phyloP scores from a whole-genome alignment of 2,329 filamentous ascomycete genomes.

The Alternaria consortialis region DNA sequence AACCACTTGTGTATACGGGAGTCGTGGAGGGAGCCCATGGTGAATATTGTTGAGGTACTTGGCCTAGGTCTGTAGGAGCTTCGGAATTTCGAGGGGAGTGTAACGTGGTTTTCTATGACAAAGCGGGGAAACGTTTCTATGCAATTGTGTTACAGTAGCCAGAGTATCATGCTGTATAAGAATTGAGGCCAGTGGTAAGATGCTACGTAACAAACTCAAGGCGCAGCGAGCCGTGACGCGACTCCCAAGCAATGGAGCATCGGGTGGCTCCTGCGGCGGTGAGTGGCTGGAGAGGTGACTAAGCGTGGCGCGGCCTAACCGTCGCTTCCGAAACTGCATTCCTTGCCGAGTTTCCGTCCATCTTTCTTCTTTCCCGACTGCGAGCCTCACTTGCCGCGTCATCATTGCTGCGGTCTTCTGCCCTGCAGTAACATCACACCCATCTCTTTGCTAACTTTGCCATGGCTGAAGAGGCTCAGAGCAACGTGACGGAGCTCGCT shows the following conservation, averaged over 20 bases:
- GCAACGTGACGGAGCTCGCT: constrained; percentile 44
- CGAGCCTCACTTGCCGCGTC: constrained; percentile 36
- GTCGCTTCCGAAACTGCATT: constrained; percentile 17
- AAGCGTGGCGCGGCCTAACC: constrained; percentile 20
- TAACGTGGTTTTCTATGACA: background rate
- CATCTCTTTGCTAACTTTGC: constrained; percentile 19
- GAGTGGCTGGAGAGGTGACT: constrained; percentile 23
- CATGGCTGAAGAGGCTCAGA: constrained; percentile 41
- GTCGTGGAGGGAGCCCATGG: constrained; percentile 63
- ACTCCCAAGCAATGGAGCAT: constrained; percentile 35
- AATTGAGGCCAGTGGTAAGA: constrained; percentile 32
- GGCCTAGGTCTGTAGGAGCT: constrained; percentile 18
- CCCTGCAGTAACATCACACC: background rate
- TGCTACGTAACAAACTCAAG: constrained; percentile 44
- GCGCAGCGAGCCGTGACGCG: constrained; percentile 44
- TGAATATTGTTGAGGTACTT: constrained; percentile 27
- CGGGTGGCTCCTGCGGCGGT: constrained; percentile 15
- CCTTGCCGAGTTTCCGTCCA: constrained; percentile 27
- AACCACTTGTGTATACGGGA: constrained; percentile 77
- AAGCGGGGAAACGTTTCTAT: constrained; percentile 2
- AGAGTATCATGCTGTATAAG: constrained; percentile 34
- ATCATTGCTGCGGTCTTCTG: constrained; percentile 30
- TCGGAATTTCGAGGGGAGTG: constrained; percentile 12
- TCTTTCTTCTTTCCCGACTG: constrained; percentile 24
- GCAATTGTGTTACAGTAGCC: constrained; percentile 9